phyloP scores from a whole-genome alignment of 345 rosid species.

The Noccaea caerulescens region DNA sequence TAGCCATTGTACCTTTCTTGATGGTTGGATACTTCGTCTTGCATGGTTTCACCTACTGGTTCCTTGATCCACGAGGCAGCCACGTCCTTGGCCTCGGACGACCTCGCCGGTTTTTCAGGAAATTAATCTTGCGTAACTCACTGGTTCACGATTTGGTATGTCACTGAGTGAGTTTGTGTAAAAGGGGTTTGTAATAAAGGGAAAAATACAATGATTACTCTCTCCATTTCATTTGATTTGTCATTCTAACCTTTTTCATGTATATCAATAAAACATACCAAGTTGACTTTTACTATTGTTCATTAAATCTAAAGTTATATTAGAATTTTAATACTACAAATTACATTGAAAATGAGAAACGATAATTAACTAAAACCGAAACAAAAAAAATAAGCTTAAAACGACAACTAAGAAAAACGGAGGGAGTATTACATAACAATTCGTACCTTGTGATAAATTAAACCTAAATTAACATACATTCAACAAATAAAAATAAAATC shows the following conservation, averaged over 20 bases:
- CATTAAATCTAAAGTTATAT: too few species aligned
- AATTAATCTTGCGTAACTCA: constrained; percentile 7
- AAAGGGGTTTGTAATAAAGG: background rate
- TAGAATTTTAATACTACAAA: too few species aligned
- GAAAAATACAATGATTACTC: too few species aligned
- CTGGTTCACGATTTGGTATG: constrained; percentile 6
- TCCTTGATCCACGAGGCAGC: constrained; percentile 35
- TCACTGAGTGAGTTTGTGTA: constrained; percentile 1
- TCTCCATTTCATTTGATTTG: too few species aligned
- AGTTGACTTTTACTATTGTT: too few species aligned
- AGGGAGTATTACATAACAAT: background rate
- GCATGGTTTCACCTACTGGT: constrained; percentile 34
- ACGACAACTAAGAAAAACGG: too few species aligned
- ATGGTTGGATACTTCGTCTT: constrained; percentile 17
- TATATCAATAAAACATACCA: too few species aligned
- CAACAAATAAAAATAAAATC: background rate
- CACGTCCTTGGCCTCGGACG: constrained; percentile 20
- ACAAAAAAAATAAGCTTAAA: too few species aligned
- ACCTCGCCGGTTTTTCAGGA: background rate
- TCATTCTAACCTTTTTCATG: too few species aligned
- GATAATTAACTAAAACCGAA: too few species aligned
- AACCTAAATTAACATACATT: constrained; percentile 29
- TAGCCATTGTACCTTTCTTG: constrained; percentile 29
- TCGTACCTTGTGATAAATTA: constrained; percentile 5
- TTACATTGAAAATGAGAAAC: too few species aligned